Percentiles rank a stretch among this genome's conserved stretches.
Evolutionary conservation across 208 protist genomes (phyloP).

Genomic region (Leptomonas pyrrhocoris): DNA sequence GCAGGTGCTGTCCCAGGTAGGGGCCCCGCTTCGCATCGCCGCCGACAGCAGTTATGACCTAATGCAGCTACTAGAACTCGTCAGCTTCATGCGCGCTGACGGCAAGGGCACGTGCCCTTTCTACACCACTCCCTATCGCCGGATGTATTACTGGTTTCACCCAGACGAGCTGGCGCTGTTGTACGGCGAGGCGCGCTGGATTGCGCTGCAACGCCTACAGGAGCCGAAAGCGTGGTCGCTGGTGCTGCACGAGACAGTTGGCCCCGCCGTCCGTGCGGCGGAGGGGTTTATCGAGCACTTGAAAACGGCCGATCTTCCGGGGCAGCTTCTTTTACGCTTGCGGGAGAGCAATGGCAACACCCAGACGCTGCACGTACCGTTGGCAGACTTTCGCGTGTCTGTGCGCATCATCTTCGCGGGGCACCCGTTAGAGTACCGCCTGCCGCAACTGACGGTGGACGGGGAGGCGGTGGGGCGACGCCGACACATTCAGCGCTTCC

Average conservation of each 20-base stretch:
- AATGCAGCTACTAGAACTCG: slow-evolving; percentile 19
- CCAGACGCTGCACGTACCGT: not conserved
- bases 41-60: slow-evolving; percentile 19
- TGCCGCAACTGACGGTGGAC: slow-evolving; percentile 18
- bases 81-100: slow-evolving; percentile 24
- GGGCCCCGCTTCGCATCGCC: slow-evolving; percentile 27
- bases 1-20: slow-evolving; percentile 37
- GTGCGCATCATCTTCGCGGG: not conserved
- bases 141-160: slow-evolving; percentile 34
- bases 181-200: slow-evolving; percentile 41
- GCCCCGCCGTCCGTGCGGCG: slow-evolving; percentile 22
- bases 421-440: not conserved
- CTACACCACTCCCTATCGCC: slow-evolving; percentile 14
- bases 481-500: slow-evolving; percentile 11
- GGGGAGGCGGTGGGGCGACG: slow-evolving; percentile 11
- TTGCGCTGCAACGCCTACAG: slow-evolving; percentile 26
- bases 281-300: slow-evolving; percentile 29
- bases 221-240: slow-evolving; percentile 33
- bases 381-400: slow-evolving; percentile 21
- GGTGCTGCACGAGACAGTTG: slow-evolving; percentile 6
- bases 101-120: slow-evolving; percentile 24
- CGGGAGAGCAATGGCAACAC: too few species aligned
- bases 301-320: slow-evolving; percentile 21
- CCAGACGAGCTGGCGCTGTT: slow-evolving; percentile 25
- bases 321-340: slow-evolving; percentile 11